Base-by-base conservation (phyloP, 192 early-diverging fungal genomes). In the Polychytrium aggregatum region DNA sequence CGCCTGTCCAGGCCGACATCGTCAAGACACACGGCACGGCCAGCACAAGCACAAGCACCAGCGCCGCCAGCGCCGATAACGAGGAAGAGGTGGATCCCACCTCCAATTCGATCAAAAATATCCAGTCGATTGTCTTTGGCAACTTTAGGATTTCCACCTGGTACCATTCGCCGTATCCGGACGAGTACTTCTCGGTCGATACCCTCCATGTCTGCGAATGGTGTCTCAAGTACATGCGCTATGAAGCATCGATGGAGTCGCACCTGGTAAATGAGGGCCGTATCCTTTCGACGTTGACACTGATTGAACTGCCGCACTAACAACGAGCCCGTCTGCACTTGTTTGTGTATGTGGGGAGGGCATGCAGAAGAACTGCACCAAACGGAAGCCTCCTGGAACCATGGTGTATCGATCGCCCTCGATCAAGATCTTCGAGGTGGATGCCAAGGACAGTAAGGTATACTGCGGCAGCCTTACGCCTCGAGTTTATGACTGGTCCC, bases 131-230 rank as follows among this genome's bases (percentile, higher is more conserved):
- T n/a, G 48, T 46, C 27, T 80, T 90, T 48, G 90, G 86, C 24
- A 57, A 61, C 27, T 86, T 82, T 60, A 74, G 78, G 35, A 87
- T 93, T 18, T 78, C 72, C 13, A 81, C 86, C 0, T 92, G 91
- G 92, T 94, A 94, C 57, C 65, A 78, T 45, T 86, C 90, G 20
- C 88, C 88, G 11, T 94, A 84, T 50, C 92, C 90, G 5, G 75
- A 66, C 21, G 82, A 83, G 45, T 86, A 84, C 51, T 61, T 74
- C 16, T 47, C 65, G 11, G 59, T 75, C 7, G 60, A 70, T 27
- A 65, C 65, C 24, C 59, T 92, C 24, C 89, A 79, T 43, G 74
- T 92, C 21, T 96, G 92, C 57, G 80, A 90, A 41, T 64, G 66
- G 30, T 96, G 92, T 55, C 59, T 96, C 21, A 88, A 89, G 52